phyloP scores from a whole-genome alignment of 352 stramenopile species.

The Phytophthora vignae region DNA sequence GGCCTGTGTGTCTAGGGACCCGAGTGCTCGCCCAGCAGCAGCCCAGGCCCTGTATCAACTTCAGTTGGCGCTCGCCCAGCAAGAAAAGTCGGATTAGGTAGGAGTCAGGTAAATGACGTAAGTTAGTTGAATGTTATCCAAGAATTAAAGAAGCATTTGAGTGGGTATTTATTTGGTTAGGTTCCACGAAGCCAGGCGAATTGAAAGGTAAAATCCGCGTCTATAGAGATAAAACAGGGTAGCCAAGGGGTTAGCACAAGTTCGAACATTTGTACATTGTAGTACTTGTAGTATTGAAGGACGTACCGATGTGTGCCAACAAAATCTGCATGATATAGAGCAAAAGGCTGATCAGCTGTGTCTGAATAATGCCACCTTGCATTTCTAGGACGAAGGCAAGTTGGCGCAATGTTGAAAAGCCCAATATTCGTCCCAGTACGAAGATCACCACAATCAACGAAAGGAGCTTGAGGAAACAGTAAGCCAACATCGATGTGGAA shows the following conservation, averaged over 20 bases:
- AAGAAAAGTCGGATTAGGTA: not conserved
- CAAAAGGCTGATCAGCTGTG: constrained; percentile 35
- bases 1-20: constrained; percentile 33
- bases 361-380: constrained; percentile 33
- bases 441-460: constrained; percentile 4
- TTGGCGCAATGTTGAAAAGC: constrained; percentile 28
- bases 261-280: no score
- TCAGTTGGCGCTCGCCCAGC: constrained; percentile 22
- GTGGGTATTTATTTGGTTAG: not conserved
- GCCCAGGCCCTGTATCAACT: constrained; percentile 35
- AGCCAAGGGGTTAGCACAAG: no score
- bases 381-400: constrained; percentile 44
- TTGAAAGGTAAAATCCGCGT: not conserved
- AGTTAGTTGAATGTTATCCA: not conserved
- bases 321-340: constrained; percentile 44
- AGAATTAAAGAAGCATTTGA: not conserved
- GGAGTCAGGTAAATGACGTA: not conserved
- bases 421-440: constrained; percentile 8
- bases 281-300: no score
- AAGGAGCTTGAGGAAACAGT: constrained; percentile 11
- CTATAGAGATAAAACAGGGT: no score
- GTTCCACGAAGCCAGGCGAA: not conserved
- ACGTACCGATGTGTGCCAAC: constrained; percentile 36
- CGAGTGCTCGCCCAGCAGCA: constrained; percentile 27
- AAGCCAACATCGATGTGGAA: constrained; percentile 2